Base-by-base conservation (phyloP, 345 rosid species). In the Arabis hirsuta region DNA sequence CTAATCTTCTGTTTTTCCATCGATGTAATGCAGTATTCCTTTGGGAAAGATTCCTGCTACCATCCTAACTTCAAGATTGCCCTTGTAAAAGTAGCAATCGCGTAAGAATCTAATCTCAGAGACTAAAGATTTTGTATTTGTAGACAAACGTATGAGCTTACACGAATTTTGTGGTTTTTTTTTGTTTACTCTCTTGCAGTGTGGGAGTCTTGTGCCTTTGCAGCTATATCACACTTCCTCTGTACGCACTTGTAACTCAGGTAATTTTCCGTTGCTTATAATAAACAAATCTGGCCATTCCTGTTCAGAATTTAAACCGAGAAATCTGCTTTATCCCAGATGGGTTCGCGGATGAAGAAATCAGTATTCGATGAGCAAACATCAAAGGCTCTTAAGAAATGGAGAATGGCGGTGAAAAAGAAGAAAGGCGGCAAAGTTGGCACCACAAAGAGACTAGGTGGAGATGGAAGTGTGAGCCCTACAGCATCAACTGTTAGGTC, bases 181-280 rank as follows among this genome's bases (percentile, higher is more conserved):
- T 12, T 22, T 12, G 2, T 9, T 36, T 9, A 4, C n/a, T 45
- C 43, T 43, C 32, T 83, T 85, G 82, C 81, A 95, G 99, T 59
- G 41, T 78, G 39, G 88, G 78, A 4, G 88, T 79, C 54, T 79
- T 91, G 52, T 73, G 78, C 69, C 73, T 91, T 26, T 91, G 96
- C 82, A 91, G 98, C 79, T 95, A 95, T 89, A 86, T 87, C 50
- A 95, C 99, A 14, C 90, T 95, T 68, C 98, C 99, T 3, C 74
- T 95, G 24, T 86, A 91, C 47, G 96, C 99, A 29, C 99, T 91
- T 3, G 90, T 95, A 45, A 86, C 98, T 65, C 99, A 95, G 97
- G 99, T 95, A 82, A 54, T 11, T 19, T 60, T 12, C 12, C 10
- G 16, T 45, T 4, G 7, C 43, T 48, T 36, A 42, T 42, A 48